A percentile compares a stretch with the other conserved stretches of the same genome.
Conservation (phyloP, 148 eudicot genomes). For the Diospyros kaki region DNA sequence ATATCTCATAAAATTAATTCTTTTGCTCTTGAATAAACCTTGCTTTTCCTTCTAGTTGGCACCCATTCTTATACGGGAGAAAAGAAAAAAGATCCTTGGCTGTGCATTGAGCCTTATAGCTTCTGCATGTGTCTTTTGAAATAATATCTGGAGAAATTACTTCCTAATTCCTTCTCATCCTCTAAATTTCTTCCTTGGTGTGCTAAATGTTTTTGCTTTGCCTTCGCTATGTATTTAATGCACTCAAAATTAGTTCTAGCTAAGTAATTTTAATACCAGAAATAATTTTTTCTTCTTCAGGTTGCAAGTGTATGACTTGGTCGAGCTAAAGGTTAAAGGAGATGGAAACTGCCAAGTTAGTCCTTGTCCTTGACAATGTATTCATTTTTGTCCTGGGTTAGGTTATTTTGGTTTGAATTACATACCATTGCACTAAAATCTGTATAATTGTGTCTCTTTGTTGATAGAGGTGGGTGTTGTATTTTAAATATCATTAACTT, state of each 20-base stretch:
- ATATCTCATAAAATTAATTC: background rate
- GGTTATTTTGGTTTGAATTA: background rate
- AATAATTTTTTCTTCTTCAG: constrained; percentile 24
- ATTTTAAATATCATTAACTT: background rate
- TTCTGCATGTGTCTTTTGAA: background rate
- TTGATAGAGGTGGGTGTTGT: background rate
- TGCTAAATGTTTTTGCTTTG: constrained; percentile 3
- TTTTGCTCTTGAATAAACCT: background rate
- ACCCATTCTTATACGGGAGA: background rate
- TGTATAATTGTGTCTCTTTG: background rate
- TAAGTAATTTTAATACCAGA: background rate
- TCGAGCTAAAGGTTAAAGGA: constrained; percentile 57
- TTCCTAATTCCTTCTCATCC: background rate
- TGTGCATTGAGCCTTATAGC: background rate
- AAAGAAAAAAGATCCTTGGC: background rate
- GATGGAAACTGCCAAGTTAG: constrained; percentile 71
- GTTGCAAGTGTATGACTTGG: constrained; percentile 50
- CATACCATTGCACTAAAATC: background rate
- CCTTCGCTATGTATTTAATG: background rate
- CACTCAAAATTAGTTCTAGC: background rate
- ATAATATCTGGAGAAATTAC: background rate
- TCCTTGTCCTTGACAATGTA: constrained; percentile 7
- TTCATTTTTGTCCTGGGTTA: background rate
- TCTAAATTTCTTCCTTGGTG: background rate
- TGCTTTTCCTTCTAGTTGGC: background rate